Conservation (phyloP, 2,329 filamentous ascomycete species). For the Trichophyton schoenleinii region DNA sequence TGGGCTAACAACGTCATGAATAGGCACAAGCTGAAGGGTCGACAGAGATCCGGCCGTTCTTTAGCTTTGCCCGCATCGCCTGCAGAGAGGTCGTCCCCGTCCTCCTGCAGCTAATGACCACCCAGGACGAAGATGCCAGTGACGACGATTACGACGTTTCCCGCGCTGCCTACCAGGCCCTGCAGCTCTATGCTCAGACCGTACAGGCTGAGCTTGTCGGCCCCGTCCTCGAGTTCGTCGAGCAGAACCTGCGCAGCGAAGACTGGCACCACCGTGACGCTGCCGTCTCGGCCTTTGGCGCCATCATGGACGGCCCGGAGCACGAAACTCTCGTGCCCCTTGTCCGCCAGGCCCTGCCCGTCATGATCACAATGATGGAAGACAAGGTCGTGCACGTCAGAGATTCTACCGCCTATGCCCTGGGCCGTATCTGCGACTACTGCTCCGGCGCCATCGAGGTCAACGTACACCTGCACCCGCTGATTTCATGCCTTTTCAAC, state of each 20-base stretch:
- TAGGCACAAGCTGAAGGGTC: slow-evolving; percentile 56
- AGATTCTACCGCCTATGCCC: slow-evolving; percentile 89
- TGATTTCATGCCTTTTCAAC: slow-evolving; percentile 80
- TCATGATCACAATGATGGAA: slow-evolving; percentile 85
- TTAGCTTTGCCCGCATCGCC: slow-evolving; percentile 89
- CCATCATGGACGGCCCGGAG: slow-evolving; percentile 97
- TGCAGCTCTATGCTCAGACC: slow-evolving; percentile 89
- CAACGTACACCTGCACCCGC: slow-evolving; percentile 62
- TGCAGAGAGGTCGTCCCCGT: slow-evolving; percentile 91
- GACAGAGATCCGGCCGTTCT: slow-evolving; percentile 78
- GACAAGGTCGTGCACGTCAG: slow-evolving; percentile 80
- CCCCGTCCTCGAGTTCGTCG: slow-evolving; percentile 81
- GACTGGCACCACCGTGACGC: slow-evolving; percentile 95
- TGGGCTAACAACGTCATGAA: neutral
- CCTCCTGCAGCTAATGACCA: slow-evolving; percentile 73
- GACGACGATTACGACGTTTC: slow-evolving; percentile 98
- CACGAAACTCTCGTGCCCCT: slow-evolving; percentile 84
- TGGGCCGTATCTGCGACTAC: slow-evolving; percentile 90
- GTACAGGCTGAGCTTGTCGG: slow-evolving; percentile 73
- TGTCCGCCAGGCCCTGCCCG: slow-evolving; percentile 85
- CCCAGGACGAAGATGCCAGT: slow-evolving; percentile 92
- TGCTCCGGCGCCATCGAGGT: slow-evolving; percentile 88
- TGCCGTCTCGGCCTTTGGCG: slow-evolving; percentile 90
- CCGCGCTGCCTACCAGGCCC: slow-evolving; percentile 87
- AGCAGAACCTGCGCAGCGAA: slow-evolving; percentile 74